Conservation (phyloP, 73 alveolate species). For the Paramecium primaurelia region DNA sequence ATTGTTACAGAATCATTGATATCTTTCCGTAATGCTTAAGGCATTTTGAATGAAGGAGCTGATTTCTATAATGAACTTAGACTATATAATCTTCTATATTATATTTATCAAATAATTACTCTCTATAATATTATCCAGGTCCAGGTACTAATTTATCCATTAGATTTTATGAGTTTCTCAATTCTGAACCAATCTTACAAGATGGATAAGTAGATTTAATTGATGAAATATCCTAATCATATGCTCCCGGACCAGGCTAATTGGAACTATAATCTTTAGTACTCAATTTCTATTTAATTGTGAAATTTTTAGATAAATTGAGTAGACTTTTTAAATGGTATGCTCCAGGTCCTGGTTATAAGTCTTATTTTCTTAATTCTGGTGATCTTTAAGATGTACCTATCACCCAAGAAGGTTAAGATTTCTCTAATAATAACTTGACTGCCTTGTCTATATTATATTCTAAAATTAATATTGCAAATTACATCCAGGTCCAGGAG, state of each 20-base stretch:
- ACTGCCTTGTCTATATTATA: background rate
- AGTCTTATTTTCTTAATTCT: background rate
- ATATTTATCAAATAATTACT: background rate
- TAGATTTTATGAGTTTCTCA: background rate
- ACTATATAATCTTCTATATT: background rate
- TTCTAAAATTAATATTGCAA: background rate
- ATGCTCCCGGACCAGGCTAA: conserved; percentile 43
- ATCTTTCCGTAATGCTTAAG: conserved; percentile 10
- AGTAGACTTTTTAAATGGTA: background rate
- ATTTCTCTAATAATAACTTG: background rate
- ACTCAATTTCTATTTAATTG: background rate
- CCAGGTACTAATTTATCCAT: background rate
- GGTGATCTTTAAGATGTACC: background rate
- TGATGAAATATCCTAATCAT: background rate
- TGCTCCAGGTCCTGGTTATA: conserved; percentile 42
- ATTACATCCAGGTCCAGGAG: conserved; percentile 50
- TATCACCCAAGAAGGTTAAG: background rate
- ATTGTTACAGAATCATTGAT: background rate
- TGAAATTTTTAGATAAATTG: background rate
- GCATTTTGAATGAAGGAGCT: conserved; percentile 45
- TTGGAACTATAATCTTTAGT: background rate
- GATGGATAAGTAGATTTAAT: background rate
- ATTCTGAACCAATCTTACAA: conserved; percentile 2
- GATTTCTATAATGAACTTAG: conserved; percentile 41
- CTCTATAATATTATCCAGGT: conserved; percentile 43